phyloP scores from a whole-genome alignment of 345 rosid species.

The Excoecaria cochinchinensis region DNA sequence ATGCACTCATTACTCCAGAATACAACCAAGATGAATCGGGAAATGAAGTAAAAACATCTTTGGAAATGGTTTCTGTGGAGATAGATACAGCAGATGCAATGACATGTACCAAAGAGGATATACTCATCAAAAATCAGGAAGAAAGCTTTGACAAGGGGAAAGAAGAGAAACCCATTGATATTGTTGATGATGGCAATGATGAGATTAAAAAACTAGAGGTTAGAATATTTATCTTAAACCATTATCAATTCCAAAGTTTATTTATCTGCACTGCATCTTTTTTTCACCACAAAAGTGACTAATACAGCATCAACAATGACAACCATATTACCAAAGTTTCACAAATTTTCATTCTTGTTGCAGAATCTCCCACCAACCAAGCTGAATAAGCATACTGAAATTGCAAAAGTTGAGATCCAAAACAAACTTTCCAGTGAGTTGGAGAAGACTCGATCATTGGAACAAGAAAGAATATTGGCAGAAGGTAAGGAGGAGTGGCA shows the following conservation, averaged over 20 bases:
- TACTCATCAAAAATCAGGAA: too few relatives aligned
- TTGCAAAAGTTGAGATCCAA: conserved; percentile 5
- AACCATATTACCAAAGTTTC: background rate
- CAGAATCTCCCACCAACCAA: conserved; percentile 19
- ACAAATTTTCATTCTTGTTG: background rate
- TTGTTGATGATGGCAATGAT: too few relatives aligned
- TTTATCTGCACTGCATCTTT: background rate
- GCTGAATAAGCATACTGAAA: conserved; percentile 8
- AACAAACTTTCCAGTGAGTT: conserved; percentile 6
- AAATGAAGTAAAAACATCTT: conserved; percentile 18
- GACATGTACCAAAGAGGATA: too few relatives aligned
- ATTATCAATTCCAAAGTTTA: background rate
- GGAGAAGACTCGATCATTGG: background rate
- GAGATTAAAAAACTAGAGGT: conserved; percentile 7
- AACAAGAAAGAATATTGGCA: conserved; percentile 16
- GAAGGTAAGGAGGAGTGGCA: conserved; percentile 12
- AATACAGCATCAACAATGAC: background rate
- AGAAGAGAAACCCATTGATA: too few relatives aligned
- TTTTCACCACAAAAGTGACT: background rate
- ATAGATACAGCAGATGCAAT: conserved; percentile 11
- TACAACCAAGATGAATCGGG: conserved; percentile 11
- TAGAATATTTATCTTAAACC: background rate
- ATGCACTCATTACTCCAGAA: conserved; percentile 6
- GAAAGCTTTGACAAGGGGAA: too few relatives aligned
- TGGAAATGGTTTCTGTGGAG: conserved; percentile 10